These are phyloP conservation scores for Rhizopogon sp. DNA, from an alignment of 768 basidiomycete genomes.

Conservation along the genomic window DNA sequence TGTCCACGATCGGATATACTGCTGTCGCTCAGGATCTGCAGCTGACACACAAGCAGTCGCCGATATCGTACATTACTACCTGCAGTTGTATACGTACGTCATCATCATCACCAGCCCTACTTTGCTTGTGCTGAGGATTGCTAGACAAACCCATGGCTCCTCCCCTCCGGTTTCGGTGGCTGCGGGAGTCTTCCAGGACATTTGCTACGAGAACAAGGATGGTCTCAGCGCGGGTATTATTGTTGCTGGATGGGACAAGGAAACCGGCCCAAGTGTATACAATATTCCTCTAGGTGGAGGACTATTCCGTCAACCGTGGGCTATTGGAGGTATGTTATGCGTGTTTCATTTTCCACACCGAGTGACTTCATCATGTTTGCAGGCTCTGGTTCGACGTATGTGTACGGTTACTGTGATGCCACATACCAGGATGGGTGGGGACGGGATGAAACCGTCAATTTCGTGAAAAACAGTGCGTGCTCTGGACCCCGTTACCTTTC, in stretches of 20 bases:
- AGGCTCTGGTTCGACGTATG: constrained; percentile 96
- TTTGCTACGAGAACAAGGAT: constrained; percentile 96
- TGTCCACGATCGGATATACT: constrained; percentile 97
- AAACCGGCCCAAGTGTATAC: constrained; percentile 87
- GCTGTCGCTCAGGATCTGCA: constrained; percentile 96
- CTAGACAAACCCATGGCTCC: constrained; percentile 52
- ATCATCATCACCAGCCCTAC: background rate
- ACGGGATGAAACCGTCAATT: constrained; percentile 83
- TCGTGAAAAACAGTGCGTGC: constrained; percentile 90
- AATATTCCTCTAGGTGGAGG: constrained; percentile 97
- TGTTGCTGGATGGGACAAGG: constrained; percentile 96
- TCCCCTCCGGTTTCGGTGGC: constrained; percentile 79
- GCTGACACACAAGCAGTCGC: constrained; percentile 98
- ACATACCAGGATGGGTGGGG: constrained; percentile 93
- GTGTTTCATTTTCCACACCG: background rate
- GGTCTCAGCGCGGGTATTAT: constrained; percentile 88
- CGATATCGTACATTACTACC: constrained; percentile 79
- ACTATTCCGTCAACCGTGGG: constrained; percentile 96
- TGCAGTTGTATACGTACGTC: constrained; percentile 70
- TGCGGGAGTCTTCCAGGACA: constrained; percentile 75
- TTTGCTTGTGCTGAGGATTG: background rate
- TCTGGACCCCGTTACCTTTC: background rate
- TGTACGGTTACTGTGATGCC: constrained; percentile 99
- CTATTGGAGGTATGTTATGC: constrained; percentile 77
- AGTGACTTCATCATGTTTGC: background rate